These are phyloP conservation scores for Rhynchospora breviuscula DNA, from an alignment of 176 grass and related monocot genomes.

Conservation along the genomic window DNA sequence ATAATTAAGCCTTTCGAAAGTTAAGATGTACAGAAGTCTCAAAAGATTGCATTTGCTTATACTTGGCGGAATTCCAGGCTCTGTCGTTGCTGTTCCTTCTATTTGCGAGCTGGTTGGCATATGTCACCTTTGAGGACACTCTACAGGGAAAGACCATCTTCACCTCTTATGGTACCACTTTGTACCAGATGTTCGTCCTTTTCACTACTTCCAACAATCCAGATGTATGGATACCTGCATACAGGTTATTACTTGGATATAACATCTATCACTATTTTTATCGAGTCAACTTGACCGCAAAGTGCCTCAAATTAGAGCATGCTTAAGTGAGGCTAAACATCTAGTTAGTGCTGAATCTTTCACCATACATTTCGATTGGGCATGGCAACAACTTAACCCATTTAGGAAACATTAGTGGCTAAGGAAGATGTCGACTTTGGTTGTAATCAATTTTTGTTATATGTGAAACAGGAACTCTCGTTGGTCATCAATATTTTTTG, in stretches of 20 bases:
- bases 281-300: conserved; percentile 24
- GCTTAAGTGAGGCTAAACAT: neutral
- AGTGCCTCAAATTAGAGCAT: neutral
- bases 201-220: conserved; percentile 99
- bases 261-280: neutral
- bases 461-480: conserved; percentile 75
- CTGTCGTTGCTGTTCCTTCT: conserved; percentile 78
- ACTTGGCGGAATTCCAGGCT: conserved; percentile 44
- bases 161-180: conserved; percentile 60
- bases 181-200: conserved; percentile 98
- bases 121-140: conserved; percentile 95
- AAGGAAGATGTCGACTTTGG: neutral
- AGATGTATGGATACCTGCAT: conserved; percentile 96
- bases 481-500: conserved; percentile 81
- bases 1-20: neutral
- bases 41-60: conserved; percentile 1
- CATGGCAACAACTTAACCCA: neutral
- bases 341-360: neutral
- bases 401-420: neutral
- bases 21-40: neutral
- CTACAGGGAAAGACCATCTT: conserved; percentile 71
- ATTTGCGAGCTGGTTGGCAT: conserved; percentile 95
- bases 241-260: conserved; percentile 46
- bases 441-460: neutral
- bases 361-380: neutral